Conservation (phyloP, 208 protist genomes). For the Leishmania gerbilli region DNA sequence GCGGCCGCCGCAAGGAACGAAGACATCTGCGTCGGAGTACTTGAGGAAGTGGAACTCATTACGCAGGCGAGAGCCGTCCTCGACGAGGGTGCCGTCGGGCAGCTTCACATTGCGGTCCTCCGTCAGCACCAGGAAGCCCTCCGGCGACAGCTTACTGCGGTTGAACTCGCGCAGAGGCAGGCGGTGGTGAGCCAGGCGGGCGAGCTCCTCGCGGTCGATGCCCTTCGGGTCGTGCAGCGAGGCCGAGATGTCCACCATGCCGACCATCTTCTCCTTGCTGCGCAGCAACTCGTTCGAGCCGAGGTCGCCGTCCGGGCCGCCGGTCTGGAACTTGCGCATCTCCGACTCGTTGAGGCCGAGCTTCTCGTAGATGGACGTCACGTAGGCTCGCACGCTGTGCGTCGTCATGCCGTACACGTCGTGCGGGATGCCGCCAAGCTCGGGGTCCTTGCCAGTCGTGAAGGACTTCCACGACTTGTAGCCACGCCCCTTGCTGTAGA, state of each 20-base stretch:
- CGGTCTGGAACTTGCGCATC: constrained; percentile 95
- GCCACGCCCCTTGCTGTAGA: constrained; percentile 84
- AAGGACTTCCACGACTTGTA: constrained; percentile 95
- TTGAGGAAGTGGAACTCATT: constrained; percentile 94
- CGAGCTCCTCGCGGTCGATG: constrained; percentile 87
- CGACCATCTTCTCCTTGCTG: constrained; percentile 92
- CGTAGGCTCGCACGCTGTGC: constrained; percentile 93
- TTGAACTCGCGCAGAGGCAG: constrained; percentile 91
- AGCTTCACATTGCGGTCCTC: constrained; percentile 89
- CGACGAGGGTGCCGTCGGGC: constrained; percentile 81
- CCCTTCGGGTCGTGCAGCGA: constrained; percentile 95
- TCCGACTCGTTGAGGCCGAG: constrained; percentile 82
- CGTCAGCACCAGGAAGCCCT: constrained; percentile 93
- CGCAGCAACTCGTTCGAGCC: constrained; percentile 96
- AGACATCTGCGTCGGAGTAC: constrained; percentile 90
- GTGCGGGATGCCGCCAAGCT: constrained; percentile 95
- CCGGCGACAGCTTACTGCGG: constrained; percentile 70
- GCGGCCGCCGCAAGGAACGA: constrained; percentile 97
- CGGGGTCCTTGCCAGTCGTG: constrained; percentile 95
- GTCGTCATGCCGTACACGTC: constrained; percentile 97
- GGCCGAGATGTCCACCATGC: constrained; percentile 94
- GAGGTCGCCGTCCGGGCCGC: constrained; percentile 97
- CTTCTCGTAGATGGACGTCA: constrained; percentile 88
- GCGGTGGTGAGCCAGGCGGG: constrained; percentile 75
- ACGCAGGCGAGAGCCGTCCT: constrained; percentile 79